These are phyloP conservation scores for Phyllosticta capitalensis DNA, from an alignment of 2,329 filamentous ascomycete genomes.

Conservation along the genomic window DNA sequence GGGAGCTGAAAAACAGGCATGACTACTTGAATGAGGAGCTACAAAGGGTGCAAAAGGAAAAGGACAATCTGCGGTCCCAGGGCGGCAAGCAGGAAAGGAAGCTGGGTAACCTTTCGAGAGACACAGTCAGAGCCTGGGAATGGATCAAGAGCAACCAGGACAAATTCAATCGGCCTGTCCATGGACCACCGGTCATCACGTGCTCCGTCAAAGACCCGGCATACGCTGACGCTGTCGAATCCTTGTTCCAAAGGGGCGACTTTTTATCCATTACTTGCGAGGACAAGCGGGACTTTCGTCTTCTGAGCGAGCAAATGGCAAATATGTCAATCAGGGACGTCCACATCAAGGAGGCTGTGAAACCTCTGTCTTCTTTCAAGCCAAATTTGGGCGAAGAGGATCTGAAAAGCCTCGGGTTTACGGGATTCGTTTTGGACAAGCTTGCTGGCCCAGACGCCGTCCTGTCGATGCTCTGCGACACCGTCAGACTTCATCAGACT, in stretches of 20 bases:
- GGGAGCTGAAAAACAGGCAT: slow-evolving; percentile 16
- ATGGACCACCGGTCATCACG: slow-evolving; percentile 69
- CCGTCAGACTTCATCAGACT: slow-evolving; percentile 57
- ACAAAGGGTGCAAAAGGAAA: slow-evolving; percentile 24
- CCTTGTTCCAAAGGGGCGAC: slow-evolving; percentile 43
- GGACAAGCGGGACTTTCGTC: slow-evolving; percentile 62
- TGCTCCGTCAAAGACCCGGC: slow-evolving; percentile 68
- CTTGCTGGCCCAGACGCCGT: slow-evolving; percentile 74
- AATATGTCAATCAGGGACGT: slow-evolving; percentile 52
- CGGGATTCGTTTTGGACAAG: slow-evolving; percentile 71
- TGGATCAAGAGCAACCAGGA: slow-evolving; percentile 69
- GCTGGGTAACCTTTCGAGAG: slow-evolving; percentile 50
- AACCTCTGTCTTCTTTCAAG: slow-evolving; percentile 45
- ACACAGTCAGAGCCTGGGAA: slow-evolving; percentile 63
- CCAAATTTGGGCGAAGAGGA: slow-evolving; percentile 48
- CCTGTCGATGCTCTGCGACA: slow-evolving; percentile 76
- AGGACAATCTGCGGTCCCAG: slow-evolving; percentile 59
- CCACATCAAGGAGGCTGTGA: slow-evolving; percentile 55
- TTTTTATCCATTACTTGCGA: slow-evolving; percentile 64
- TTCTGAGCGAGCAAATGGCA: slow-evolving; percentile 41
- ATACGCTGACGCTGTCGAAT: slow-evolving; percentile 55
- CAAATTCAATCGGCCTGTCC: slow-evolving; percentile 65
- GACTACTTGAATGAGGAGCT: slow-evolving; percentile 23
- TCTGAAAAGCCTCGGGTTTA: slow-evolving; percentile 54
- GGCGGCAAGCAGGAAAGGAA: slow-evolving; percentile 63